These are phyloP conservation scores for Cercospora sp. DNA, from an alignment of 2,329 filamentous ascomycete genomes.

Conservation along the genomic window DNA sequence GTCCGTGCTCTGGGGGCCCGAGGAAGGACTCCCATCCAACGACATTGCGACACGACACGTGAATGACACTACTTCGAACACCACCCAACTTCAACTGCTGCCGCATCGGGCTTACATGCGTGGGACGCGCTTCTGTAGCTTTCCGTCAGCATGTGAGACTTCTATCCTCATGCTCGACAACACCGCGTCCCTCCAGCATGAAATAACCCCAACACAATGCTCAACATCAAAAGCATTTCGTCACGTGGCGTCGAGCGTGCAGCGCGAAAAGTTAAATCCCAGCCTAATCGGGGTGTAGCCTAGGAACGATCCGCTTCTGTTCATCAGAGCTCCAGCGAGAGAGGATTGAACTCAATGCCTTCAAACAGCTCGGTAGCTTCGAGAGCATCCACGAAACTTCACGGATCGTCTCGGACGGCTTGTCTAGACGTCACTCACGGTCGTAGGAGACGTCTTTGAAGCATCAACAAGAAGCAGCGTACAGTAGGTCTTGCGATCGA, in stretches of 20 bases:
- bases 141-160: not conserved
- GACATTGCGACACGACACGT: constrained; percentile 11
- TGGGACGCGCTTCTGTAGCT: not conserved
- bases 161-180: not conserved
- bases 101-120: not conserved
- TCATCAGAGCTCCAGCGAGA: not conserved
- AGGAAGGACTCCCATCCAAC: constrained; percentile 7
- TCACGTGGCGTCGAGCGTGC: not conserved
- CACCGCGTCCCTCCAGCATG: not conserved
- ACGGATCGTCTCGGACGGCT: not conserved
- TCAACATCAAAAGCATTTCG: not conserved
- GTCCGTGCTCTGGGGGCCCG: not conserved
- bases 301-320: not conserved
- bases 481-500: not conserved
- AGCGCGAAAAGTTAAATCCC: not conserved
- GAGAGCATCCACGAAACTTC: not conserved
- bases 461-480: too few relatives aligned
- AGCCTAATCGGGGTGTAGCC: not conserved
- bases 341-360: not conserved
- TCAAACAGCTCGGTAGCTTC: not conserved
- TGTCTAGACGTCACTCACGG: not conserved
- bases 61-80: constrained; percentile 1
- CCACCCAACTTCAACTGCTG: too few relatives aligned
- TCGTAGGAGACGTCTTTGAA: not conserved
- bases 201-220: not conserved